Percentiles rank a stretch among this genome's conserved stretches.
Conservation (phyloP, 345 rosid genomes). For the Eucalyptus erythrocorys region DNA sequence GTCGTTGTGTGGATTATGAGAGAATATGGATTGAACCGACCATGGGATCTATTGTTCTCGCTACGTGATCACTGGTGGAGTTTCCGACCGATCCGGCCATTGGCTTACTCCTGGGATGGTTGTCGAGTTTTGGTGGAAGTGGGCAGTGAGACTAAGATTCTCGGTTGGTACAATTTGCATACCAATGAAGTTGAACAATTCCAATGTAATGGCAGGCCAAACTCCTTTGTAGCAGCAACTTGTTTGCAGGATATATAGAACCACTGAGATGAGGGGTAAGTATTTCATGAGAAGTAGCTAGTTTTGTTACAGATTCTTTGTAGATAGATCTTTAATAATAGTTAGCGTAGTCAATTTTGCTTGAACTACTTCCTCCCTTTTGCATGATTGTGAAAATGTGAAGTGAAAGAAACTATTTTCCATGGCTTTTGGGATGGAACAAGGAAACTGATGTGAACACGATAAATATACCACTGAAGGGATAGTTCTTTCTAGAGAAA, state of each 20-base stretch:
- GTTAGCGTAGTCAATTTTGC: too few species aligned
- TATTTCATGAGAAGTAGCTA: too few species aligned
- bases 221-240: neutral
- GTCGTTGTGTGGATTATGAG: constrained; percentile 4
- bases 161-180: neutral
- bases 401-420: too few species aligned
- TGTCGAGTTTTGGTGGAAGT: neutral
- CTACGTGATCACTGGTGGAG: neutral
- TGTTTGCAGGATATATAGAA: neutral
- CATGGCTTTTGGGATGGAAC: too few species aligned
- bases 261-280: neutral
- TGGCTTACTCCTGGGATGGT: neutral
- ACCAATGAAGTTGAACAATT: neutral
- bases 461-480: neutral
- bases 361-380: too few species aligned
- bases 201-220: neutral
- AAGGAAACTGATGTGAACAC: too few species aligned
- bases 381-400: too few species aligned
- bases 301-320: too few species aligned
- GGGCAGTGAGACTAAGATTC: neutral
- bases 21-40: neutral
- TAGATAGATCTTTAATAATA: too few species aligned
- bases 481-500: neutral
- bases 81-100: neutral
- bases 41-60: neutral